Evolutionary conservation across 2,329 filamentous ascomycete genomes (phyloP).

Genomic region (Colletotrichum sp.): DNA sequence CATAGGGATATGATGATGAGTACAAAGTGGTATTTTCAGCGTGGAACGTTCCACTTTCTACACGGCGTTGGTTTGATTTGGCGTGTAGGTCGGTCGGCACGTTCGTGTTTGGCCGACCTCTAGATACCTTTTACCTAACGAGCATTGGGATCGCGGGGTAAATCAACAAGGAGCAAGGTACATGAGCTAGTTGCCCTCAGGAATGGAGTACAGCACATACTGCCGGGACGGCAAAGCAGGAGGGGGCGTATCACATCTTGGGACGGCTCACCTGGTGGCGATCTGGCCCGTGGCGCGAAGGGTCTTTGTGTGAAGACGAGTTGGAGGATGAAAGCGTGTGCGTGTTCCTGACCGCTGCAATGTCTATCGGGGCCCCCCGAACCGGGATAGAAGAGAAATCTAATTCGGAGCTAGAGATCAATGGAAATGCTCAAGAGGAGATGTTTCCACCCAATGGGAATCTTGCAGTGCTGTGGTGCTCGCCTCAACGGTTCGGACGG

Average conservation of each 20-base stretch:
- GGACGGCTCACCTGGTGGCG: not conserved
- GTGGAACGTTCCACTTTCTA: not conserved
- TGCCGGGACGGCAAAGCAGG: not conserved
- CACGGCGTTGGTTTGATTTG: slow-evolving; percentile 3
- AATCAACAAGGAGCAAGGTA: not conserved
- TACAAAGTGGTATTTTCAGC: not conserved
- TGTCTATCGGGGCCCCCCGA: not conserved
- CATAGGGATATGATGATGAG: not conserved
- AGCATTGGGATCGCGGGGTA: not conserved
- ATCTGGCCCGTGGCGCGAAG: slow-evolving; percentile 2
- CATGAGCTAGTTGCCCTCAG: not conserved
- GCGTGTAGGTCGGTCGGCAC: not conserved
- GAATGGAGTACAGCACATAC: slow-evolving; percentile 18
- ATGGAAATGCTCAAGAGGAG: not conserved
- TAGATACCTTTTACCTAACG: not conserved
- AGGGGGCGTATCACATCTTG: not conserved
- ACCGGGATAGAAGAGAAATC: not conserved
- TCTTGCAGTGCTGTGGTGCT: not conserved
- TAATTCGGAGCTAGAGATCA: not conserved
- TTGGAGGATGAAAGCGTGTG: not conserved
- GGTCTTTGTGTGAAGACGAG: not conserved
- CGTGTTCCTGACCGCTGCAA: not conserved
- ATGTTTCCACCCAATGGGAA: not conserved
- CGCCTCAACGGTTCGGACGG: not conserved
- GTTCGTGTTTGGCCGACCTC: not conserved